Evolutionary conservation across 495 filamentous ascomycete genomes (phyloP), one percentile per base, ranked within the genome.

Genomic region (Penicillium atrosanguineum): DNA sequence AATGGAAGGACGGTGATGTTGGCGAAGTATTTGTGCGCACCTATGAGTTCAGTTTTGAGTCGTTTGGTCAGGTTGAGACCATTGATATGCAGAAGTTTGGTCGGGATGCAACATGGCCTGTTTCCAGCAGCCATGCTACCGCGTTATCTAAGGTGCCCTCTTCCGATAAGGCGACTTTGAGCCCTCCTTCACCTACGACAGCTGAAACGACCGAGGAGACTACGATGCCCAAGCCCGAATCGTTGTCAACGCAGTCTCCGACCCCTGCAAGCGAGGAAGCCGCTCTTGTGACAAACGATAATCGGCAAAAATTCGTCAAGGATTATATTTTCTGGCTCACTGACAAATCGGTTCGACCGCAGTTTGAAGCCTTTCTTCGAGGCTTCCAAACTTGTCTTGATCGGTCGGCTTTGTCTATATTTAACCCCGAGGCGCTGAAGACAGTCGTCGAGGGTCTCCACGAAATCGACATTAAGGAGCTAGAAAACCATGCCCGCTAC

Each of bases 251-350:
- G 3, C 63, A 63, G 39, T 68, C 64, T 1, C 57, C 65, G 5
- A 63, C 63, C 0, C 57, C 61, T 23, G 55, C 64, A 6, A 40
- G 56, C 3, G 71, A 73, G 2, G 74, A 76, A 48, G 68, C 75
- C 0, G 41, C 54, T 9, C 64, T 78, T 12, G 87, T 97, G 44
- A 95, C 88, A 1, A 87, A 86, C 55, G 79, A 74, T 28, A 95
- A 93, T 68, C 85, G 90, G 34, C 73, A 83, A 38, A 76, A 83
- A 47, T 97, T 87, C 62, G 87, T 96, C 11, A 79, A 77, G n/a
- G 89, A 95, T 66, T 97, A 97, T 69, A 88, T 95, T 56, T 81
- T 79, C 48, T 95, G 89, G 80, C 77, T 97, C 28, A 90, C 89
- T 0, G 78, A 88, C 62, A 82, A 86, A 44, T 91, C 90, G 4